Base-by-base conservation (phyloP, 176 grass and related monocot genomes). In the Chloris gayana region DNA sequence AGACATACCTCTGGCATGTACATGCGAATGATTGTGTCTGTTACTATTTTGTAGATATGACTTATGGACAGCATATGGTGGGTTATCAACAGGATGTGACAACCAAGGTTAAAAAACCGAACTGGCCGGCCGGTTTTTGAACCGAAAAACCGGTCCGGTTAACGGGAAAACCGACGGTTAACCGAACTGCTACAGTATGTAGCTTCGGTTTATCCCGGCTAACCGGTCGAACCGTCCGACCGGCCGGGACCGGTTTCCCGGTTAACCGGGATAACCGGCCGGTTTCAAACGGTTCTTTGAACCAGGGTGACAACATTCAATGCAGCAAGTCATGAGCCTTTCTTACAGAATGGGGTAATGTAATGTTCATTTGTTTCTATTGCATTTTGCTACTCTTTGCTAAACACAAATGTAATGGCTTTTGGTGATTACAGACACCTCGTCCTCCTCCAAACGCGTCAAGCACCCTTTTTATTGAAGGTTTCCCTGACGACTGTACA, bases 381-480 rank as follows among this genome's bases (percentile, higher is more conserved):
- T 42, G 17, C 45, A 0, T 63, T 72, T 67, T 34, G 9, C 44
- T 37, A 19, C 31, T 53, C 30, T 49, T 56, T 67, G 66, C 8
- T 67, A 37, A 50, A 67, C 47, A 22, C 34, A 67, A 67, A 60
- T 33, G 25, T 71, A 38, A 4, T 53, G 4, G 5, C 11, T 64
- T 58, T 44, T 58, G 37, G 32, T 88, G 14, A 33, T 78, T 77
- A 6, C 84, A 91, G 85, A 54, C 86, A 26, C 50, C 79, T 80
- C 88, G 60, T 64, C 87, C 89, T 82, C 89, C 87, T 86, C 72
- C 58, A 68, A 87, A 95, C 37, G 82, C 85, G 2, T 88, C 91
- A 57, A 84, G 82, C 57, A 97, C 89, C 34, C n/a, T 92, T 58
- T 88, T 79, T 89, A 84, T 92, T 46, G 80, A 97, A 51, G 85